Percentiles rank a stretch among this genome's conserved stretches.
Evolutionary conservation across 352 stramenopile species (phyloP).

Genomic region (Phytopythium aichiense): DNA sequence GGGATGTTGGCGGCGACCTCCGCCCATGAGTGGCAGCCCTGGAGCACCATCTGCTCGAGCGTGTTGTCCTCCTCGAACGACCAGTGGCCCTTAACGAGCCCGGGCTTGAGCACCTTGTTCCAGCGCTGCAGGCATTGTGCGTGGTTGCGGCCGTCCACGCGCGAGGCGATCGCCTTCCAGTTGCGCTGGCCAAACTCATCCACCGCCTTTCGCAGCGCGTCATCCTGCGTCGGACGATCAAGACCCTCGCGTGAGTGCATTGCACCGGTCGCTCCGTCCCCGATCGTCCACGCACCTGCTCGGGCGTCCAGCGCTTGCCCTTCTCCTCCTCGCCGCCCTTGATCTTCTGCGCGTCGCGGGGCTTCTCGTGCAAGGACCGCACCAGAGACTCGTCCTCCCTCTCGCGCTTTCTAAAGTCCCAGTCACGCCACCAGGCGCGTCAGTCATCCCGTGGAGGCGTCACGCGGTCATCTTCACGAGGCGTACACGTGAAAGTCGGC

Average conservation of each 20-base stretch:
- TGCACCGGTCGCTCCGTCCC: background rate
- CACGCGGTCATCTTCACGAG: background rate
- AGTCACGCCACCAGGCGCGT: background rate
- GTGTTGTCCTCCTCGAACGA: constrained; percentile 90
- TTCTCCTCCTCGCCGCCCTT: constrained; percentile 48
- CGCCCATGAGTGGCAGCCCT: constrained; percentile 67
- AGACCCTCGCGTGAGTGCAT: background rate
- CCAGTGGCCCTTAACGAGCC: constrained; percentile 91
- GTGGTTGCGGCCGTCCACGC: constrained; percentile 57
- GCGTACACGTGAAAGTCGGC: background rate
- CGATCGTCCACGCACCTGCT: constrained; percentile 22
- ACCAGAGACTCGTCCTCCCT: constrained; percentile 28
- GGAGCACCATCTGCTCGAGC: constrained; percentile 74
- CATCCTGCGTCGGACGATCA: constrained; percentile 32
- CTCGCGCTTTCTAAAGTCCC: constrained; percentile 18
- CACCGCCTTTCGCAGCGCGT: constrained; percentile 65
- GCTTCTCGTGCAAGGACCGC: constrained; percentile 41
- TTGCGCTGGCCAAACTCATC: constrained; percentile 77
- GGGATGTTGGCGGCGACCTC: constrained; percentile 59
- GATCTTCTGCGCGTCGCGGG: constrained; percentile 48
- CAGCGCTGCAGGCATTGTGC: constrained; percentile 77
- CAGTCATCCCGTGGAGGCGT: background rate
- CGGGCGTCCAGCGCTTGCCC: constrained; percentile 63
- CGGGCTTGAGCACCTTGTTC: constrained; percentile 89
- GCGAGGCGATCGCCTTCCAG: constrained; percentile 81